Evolutionary conservation across 139 green algal species (phyloP).

Genomic region (Cymbomonas tetramitiformis): DNA sequence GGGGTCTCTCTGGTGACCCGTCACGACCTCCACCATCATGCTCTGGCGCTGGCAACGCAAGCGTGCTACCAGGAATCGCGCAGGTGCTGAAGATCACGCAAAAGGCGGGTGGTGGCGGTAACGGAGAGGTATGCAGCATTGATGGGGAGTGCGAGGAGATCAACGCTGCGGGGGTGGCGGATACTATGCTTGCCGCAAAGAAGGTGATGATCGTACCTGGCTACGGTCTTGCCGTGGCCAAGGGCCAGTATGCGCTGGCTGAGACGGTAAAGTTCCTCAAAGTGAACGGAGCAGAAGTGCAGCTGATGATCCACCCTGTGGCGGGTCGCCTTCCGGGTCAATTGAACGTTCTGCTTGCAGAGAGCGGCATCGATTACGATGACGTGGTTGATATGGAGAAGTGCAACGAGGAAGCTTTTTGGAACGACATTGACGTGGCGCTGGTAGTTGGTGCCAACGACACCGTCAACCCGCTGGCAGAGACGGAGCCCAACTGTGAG

Average conservation of each 20-base stretch:
- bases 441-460: slow-evolving; percentile 28
- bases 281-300: slow-evolving; percentile 14
- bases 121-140: no score
- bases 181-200: slow-evolving; percentile 8
- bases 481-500: slow-evolving; percentile 13
- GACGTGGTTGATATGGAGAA: slow-evolving; percentile 26
- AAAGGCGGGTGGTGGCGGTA: no score
- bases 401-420: slow-evolving; percentile 18
- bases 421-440: slow-evolving; percentile 6
- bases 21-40: no score
- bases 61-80: no score
- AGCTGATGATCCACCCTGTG: slow-evolving; percentile 23
- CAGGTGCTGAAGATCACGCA: no score
- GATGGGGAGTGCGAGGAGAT: slow-evolving; percentile 15
- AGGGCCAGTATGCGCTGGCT: slow-evolving; percentile 18
- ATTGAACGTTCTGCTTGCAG: slow-evolving; percentile 27
- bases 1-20: no score
- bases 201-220: slow-evolving; percentile 26
- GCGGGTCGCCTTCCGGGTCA: slow-evolving; percentile 24
- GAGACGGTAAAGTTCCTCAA: slow-evolving; percentile 20
- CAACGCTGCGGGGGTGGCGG: not conserved
- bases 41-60: no score
- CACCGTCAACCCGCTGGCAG: slow-evolving; percentile 23
- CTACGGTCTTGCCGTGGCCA: slow-evolving; percentile 23
- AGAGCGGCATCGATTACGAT: slow-evolving; percentile 24